These are phyloP conservation scores for Leccinum holopus DNA, from an alignment of 1,284 basidiomycete genomes.

Conservation along the genomic window DNA sequence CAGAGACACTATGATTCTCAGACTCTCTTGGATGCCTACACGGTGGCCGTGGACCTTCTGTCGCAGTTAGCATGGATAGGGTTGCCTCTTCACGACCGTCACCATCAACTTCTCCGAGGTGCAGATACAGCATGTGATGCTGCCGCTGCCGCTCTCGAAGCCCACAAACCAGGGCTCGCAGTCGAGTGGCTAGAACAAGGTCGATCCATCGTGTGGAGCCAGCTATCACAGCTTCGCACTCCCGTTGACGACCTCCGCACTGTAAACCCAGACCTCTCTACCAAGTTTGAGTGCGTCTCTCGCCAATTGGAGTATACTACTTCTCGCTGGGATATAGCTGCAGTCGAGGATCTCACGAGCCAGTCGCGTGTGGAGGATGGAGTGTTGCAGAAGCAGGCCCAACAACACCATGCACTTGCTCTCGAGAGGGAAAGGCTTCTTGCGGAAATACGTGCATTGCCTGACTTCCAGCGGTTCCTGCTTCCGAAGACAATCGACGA, in stretches of 20 bases:
- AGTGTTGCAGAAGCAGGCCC: neutral
- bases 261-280: neutral
- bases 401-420: neutral
- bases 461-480: slow-evolving; percentile 7
- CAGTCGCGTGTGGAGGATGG: neutral
- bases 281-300: neutral
- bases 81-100: neutral
- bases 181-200: neutral
- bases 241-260: neutral
- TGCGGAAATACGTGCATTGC: neutral
- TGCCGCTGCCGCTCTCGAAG: neutral
- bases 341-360: neutral
- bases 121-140: neutral
- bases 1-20: neutral
- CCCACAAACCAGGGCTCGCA: neutral
- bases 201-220: neutral
- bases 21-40: neutral
- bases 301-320: neutral
- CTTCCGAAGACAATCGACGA: slow-evolving; percentile 1
- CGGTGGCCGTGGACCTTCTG: neutral
- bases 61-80: neutral
- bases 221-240: slow-evolving; percentile 3
- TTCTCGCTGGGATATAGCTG: neutral
- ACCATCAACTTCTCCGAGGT: neutral
- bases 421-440: slow-evolving; percentile 1